These are phyloP conservation scores for Saussurea involucrata DNA, from an alignment of 129 eudicot species.

Conservation along the genomic window DNA sequence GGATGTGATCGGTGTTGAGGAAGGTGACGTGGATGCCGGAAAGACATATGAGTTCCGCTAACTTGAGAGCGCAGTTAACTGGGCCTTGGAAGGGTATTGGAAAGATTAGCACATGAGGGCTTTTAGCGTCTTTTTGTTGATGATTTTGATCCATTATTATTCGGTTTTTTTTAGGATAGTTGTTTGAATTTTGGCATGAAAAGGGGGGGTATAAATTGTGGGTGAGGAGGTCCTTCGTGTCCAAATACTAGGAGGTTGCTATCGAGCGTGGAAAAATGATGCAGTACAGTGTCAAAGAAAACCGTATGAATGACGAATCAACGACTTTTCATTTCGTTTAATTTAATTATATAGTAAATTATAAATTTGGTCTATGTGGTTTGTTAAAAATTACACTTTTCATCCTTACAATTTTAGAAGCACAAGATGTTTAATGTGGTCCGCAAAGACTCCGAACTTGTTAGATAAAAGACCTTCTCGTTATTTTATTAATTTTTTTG, in stretches of 20 bases:
- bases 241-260: background rate
- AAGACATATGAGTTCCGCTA: constrained; percentile 60
- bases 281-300: too few relatives aligned
- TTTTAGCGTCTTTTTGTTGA: background rate
- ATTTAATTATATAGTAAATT: too few relatives aligned
- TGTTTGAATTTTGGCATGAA: background rate
- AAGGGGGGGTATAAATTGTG: background rate
- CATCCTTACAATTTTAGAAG: too few relatives aligned
- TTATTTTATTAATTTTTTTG: too few relatives aligned
- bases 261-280: background rate
- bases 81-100: constrained; percentile 70
- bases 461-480: too few relatives aligned
- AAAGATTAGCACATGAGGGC: constrained; percentile 60
- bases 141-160: constrained; percentile 21
- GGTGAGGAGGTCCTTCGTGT: background rate
- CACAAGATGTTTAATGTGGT: too few relatives aligned
- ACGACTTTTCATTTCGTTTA: too few relatives aligned
- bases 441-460: too few relatives aligned
- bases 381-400: too few relatives aligned
- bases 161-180: background rate
- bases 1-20: constrained; percentile 50
- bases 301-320: too few relatives aligned
- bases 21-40: constrained; percentile 52
- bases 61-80: constrained; percentile 55
- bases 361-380: too few relatives aligned